A percentile compares a stretch with the other conserved stretches of the same genome.
Evolutionary conservation across 1,139 yeast species (phyloP).

Genomic region (Taphrina confusa): DNA sequence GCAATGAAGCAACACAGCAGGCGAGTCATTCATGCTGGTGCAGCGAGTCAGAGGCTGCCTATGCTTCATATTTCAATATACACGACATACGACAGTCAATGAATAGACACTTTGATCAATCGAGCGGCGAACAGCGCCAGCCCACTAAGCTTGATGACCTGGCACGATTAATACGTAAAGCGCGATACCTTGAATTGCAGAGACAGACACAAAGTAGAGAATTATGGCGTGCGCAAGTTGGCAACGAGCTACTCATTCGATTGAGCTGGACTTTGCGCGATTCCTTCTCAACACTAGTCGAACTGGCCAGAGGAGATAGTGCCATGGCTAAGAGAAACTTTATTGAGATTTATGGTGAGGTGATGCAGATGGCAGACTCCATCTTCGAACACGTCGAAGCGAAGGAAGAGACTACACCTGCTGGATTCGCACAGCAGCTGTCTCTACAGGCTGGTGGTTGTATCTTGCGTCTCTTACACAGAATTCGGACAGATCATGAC

Average conservation of each 20-base stretch:
- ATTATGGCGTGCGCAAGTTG: neutral
- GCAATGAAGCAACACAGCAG: too few relatives aligned
- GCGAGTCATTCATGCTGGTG: too few relatives aligned
- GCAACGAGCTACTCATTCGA: slow-evolving; percentile 6
- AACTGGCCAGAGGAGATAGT: neutral
- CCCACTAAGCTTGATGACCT: slow-evolving; percentile 5
- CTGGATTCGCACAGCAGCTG: neutral
- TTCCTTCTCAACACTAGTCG: neutral
- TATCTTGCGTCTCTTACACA: neutral
- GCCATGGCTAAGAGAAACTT: slow-evolving; percentile 1
- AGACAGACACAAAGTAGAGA: neutral
- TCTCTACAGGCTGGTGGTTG: neutral
- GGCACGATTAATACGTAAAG: neutral
- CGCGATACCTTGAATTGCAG: neutral
- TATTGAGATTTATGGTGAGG: neutral
- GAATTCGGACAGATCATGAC: slow-evolving; percentile 5
- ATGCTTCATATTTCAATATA: too few relatives aligned
- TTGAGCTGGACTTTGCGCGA: slow-evolving; percentile 11
- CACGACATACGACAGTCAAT: too few relatives aligned
- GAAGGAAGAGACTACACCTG: neutral
- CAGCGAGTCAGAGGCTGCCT: too few relatives aligned
- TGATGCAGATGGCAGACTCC: neutral
- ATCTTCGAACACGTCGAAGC: slow-evolving; percentile 1
- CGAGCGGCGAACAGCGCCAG: neutral
- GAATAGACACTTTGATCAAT: neutral